A percentile compares a stretch with the other conserved stretches of the same genome.
phyloP scores from a whole-genome alignment of 352 stramenopile species.

The Phytophthora vignae region DNA sequence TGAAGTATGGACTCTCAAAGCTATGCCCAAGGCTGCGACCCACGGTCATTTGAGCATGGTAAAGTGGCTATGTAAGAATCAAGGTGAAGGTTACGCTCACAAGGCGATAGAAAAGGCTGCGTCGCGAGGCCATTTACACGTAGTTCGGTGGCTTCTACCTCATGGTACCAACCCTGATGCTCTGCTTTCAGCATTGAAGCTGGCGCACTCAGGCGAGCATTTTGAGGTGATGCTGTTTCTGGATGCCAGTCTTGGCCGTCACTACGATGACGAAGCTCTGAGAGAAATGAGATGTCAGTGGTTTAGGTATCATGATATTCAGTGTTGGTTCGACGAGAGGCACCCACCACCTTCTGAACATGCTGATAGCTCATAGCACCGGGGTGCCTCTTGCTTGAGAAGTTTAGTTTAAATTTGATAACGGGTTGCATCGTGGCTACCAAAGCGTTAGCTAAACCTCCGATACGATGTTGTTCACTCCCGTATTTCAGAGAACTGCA shows the following conservation, averaged over 20 bases:
- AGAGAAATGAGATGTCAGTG: background rate
- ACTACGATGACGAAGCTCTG: background rate
- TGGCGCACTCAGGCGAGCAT: background rate
- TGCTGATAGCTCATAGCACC: background rate
- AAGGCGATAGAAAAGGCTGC: background rate
- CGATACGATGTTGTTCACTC: too few relatives aligned
- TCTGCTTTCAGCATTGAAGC: background rate
- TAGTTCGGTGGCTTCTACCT: background rate
- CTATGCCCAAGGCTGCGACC: background rate
- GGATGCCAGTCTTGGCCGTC: background rate
- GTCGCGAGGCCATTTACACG: background rate
- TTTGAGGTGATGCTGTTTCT: conserved; percentile 1
- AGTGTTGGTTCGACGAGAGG: background rate
- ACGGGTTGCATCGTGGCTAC: too few relatives aligned
- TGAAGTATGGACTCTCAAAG: background rate
- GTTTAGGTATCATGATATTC: background rate
- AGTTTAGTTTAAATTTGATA: too few relatives aligned
- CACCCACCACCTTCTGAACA: background rate
- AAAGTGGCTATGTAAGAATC: background rate
- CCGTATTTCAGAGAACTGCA: too few relatives aligned
- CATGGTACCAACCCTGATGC: background rate
- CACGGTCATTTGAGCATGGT: conserved; percentile 1
- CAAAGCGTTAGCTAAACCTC: too few relatives aligned
- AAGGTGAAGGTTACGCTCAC: background rate
- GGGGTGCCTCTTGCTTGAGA: too few relatives aligned